Conservation (phyloP, 2,329 filamentous ascomycete species). For the Diplodia sapinea region DNA sequence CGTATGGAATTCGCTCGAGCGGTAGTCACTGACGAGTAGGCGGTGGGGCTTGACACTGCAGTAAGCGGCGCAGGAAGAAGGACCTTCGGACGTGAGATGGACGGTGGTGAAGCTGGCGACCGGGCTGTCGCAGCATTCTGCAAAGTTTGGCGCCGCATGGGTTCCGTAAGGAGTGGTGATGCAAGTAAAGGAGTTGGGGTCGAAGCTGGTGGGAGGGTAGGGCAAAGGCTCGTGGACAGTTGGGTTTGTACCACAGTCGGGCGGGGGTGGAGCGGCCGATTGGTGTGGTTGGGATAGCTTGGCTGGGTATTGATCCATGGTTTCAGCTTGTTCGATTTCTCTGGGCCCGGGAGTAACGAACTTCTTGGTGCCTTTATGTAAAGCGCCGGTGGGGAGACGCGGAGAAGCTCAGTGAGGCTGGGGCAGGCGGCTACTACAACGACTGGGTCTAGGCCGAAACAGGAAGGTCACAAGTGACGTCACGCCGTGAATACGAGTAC, state of each 20-base stretch:
- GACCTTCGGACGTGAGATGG: conserved; percentile 14
- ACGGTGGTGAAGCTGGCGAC: conserved; percentile 9
- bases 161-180: conserved; percentile 2
- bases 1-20: conserved; percentile 8
- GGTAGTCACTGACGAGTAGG: background rate
- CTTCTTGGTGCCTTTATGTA: background rate
- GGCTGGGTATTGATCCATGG: conserved; percentile 18
- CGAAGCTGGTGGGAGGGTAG: conserved; percentile 12
- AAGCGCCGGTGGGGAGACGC: background rate
- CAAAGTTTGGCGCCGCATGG: conserved; percentile 1
- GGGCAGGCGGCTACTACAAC: background rate
- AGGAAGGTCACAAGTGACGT: conserved; percentile 21
- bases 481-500: conserved; percentile 12
- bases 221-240: conserved; percentile 11
- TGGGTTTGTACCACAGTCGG: conserved; percentile 15
- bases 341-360: background rate
- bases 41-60: conserved; percentile 9
- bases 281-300: background rate
- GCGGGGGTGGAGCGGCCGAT: background rate
- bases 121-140: conserved; percentile 15
- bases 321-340: background rate
- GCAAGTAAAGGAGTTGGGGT: conserved; percentile 6
- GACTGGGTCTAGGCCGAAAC: background rate
- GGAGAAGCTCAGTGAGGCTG: background rate
- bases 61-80: conserved; percentile 19